Base-by-base conservation (phyloP, 108 stramenopile species). In the Thalassiosira profunda region DNA sequence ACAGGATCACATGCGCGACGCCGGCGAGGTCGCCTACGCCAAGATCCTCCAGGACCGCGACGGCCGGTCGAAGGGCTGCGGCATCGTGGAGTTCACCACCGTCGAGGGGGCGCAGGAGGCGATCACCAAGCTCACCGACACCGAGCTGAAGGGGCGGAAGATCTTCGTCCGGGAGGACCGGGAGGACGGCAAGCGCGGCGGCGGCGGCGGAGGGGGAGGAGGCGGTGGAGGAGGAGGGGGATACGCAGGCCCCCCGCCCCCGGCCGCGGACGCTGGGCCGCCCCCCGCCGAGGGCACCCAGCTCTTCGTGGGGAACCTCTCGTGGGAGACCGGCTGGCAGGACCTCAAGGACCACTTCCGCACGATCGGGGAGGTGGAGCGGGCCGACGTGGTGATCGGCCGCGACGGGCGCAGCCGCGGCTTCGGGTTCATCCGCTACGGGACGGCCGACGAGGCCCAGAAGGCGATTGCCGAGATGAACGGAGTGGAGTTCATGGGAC, bases 311-410 rank as follows among this genome's bases (percentile, higher is more conserved):
- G 87, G 91, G 14, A 96, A 98, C 65, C 74, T 98, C 29, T 70
- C 89, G 23, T 92, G 66, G 53, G 84, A 88, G 14, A 85, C 89
- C 14, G 78, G 77, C 30, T 96, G 95, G 95, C 71, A 70, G 44
- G 89, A 92, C 17, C 84, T 98, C 54, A 97, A 97, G 72, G 96
- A 98, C 65, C 84, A 92, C 63, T 96, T 98, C 60, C 51, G 73
- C 33, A 59, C 80, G 31, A 67, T 67, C 75, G 93, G 91, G 2
- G 88, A 87, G 5, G 85, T 96, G n/a, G 82, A 84, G 9, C 78
- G 83, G 25, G 91, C 92, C n/a, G 83, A 89, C 35, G 90, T 94
- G 37, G 80, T 60, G 31, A 59, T 74, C 21, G 74, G 76, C 6
- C 48, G 56, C 26, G 87, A 82, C 58, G 92, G 91, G 9, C 72